Evolutionary conservation across 176 grass and related monocot genomes (phyloP), one percentile per base, ranked within the genome.

Genomic region (Triticum monococcum): DNA sequence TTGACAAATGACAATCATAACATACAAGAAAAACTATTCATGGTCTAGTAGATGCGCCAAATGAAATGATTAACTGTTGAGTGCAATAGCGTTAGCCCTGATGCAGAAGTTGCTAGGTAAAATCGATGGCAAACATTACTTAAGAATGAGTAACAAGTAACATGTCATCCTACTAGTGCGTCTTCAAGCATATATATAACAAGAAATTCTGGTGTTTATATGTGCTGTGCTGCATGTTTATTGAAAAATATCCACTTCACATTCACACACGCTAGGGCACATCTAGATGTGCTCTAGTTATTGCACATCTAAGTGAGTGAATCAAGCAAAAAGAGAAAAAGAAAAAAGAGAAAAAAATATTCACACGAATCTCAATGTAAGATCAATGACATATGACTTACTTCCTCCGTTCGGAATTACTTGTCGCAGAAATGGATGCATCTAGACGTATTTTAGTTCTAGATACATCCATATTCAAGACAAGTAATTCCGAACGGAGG

Each of bases 1-100:
- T 35, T 80, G 20, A 57, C 43, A 60, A 30, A 79, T 66, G 72
- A 57, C 6, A 75, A 36, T 10, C 3, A 11, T 35, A 71, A 70
- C 9, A 16, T 81, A 26, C 50, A 9, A 90, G 6, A 20, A 36
- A 37, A 87, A 13, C 18, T 72, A 87, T 67, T 14, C 66, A 79
- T 56, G 9, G 9, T 8, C 80, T 43, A 33, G 8, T 8, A 17
- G 14, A 74, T 35, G 72, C 1, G 68, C 5, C 26, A 69, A n/a
- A 45, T 35, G 22, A 84, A 74, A 56, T 25, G 45, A 41, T 71
- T 41, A 78, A 82, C 38, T 40, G 57, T 54, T 54, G 18, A 72
- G 12, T 31, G 22, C 20, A 8, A 66, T 63, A 76, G 43, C 20
- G 1, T 77, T 70, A 86, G 20, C 35, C 52, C 1, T 57, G 68